Base-by-base conservation (phyloP, 192 early-diverging fungal species). In the Helicostylum pulchrum region DNA sequence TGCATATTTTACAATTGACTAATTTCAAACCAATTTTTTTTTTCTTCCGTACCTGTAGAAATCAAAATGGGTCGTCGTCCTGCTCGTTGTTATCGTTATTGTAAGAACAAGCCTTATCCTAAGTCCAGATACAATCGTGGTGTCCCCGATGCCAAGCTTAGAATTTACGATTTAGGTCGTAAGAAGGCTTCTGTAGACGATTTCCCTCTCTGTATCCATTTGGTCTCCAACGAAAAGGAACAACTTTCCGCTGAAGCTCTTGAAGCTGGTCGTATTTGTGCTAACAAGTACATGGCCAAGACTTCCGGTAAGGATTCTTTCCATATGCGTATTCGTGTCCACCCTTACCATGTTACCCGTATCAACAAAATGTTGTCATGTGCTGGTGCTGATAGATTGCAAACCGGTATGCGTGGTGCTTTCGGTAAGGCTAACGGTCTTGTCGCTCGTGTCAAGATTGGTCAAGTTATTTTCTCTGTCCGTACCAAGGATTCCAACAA, bases 311-410 rank as follows among this genome's bases (percentile, higher is more conserved):
- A 99, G 88, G 97, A 98, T 74, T 94, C 94, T 48, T 99, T 97
- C 94, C 97, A 99, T 83, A 83, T 99, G 91, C 88, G 97, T 68
- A 87, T 99, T 66, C 90, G 97, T 72, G 93, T 99, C 64, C 97
- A 98, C 79, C 97, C 95, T 23, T 98, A 91, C 92, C 97, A 99
- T 80, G 97, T 99, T 26, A 81, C 94, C 70, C 94, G 97, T 66
- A 99, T 99, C 91, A 98, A 99, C 90, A 99, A 99, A 86, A 99
- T 99, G 97, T 86, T 97, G 81, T 96, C 94, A 62, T 99, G 96
- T 79, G 97, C 97, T 67, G 97, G 97, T 83, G 95, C 97, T 68
- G 95, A 98, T 95, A 85, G 92, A 82, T 88, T 99, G 66, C 97
- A 99, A 84, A 90, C 89, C 71, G 97, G 95, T 87, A 99, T 99